A percentile compares a stretch with the other conserved stretches of the same genome.
Conservation (phyloP, 1,139 yeast genomes). For the Taphrina flavorubra region DNA sequence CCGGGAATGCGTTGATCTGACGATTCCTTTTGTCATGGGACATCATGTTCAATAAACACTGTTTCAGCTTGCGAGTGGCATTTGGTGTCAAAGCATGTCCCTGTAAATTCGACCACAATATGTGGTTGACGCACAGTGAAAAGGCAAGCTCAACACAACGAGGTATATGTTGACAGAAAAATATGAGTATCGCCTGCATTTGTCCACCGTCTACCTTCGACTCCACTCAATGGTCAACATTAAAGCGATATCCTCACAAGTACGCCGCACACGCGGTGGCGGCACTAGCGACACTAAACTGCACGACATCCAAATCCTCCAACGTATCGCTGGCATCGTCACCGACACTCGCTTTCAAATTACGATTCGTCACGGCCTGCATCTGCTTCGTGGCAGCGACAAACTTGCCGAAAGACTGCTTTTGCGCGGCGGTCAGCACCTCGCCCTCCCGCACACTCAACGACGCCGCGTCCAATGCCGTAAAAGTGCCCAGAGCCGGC, state of each 20-base stretch:
- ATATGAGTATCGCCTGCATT: too few relatives aligned
- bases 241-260: neutral
- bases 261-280: neutral
- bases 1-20: neutral
- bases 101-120: too few relatives aligned
- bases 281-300: conserved; percentile 8
- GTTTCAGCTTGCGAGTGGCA: conserved; percentile 1
- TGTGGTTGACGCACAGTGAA: too few relatives aligned
- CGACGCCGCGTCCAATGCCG: conserved; percentile 4
- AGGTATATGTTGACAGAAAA: too few relatives aligned
- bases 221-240: too few relatives aligned
- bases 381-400: neutral
- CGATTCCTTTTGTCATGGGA: too few relatives aligned
- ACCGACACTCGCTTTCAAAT: neutral
- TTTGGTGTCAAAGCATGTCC: neutral
- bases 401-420: conserved; percentile 2
- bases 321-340: conserved; percentile 17
- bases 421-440: conserved; percentile 1
- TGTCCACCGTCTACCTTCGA: too few relatives aligned
- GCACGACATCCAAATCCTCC: conserved; percentile 7
- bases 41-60: neutral
- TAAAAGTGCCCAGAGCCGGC: neutral
- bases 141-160: too few relatives aligned
- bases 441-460: conserved; percentile 3
- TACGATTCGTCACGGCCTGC: neutral